Conservation (phyloP, 805 yeast genomes). For the Ogataea nakhonphanomensis region DNA sequence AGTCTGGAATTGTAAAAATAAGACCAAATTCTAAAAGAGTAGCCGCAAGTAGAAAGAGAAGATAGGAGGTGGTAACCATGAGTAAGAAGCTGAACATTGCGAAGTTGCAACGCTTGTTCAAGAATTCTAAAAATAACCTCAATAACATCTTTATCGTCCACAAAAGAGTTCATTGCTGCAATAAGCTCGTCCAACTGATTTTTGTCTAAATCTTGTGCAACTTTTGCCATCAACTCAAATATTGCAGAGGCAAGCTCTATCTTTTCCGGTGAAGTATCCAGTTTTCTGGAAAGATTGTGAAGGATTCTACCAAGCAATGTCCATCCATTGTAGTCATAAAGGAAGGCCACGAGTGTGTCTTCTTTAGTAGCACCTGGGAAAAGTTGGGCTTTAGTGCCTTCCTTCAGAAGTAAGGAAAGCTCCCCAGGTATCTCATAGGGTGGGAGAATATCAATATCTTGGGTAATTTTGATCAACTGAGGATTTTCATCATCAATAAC, state of each 20-base stretch:
- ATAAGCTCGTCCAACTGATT: constrained; percentile 26
- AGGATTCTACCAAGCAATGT: constrained; percentile 73
- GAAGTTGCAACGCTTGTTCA: constrained; percentile 60
- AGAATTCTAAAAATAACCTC: constrained; percentile 64
- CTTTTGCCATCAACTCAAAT: constrained; percentile 46
- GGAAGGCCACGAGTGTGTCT: constrained; percentile 53
- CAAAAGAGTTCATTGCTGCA: constrained; percentile 34
- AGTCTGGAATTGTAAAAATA: constrained; percentile 65
- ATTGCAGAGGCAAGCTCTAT: constrained; percentile 44
- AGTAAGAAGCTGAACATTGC: constrained; percentile 45
- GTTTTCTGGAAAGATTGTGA: constrained; percentile 51
- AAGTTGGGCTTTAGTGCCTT: constrained; percentile 68
- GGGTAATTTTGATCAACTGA: constrained; percentile 42
- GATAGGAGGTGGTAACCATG: constrained; percentile 49
- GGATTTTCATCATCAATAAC: constrained; percentile 51
- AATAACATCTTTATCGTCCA: constrained; percentile 33
- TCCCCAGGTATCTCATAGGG: constrained; percentile 47
- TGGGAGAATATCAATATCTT: constrained; percentile 43
- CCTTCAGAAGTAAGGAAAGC: constrained; percentile 41
- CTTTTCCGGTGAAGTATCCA: constrained; percentile 39
- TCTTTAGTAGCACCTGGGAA: constrained; percentile 40
- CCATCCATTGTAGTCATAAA: constrained; percentile 83
- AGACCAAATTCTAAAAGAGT: constrained; percentile 75
- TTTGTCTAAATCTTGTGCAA: constrained; percentile 39
- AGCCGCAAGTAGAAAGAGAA: constrained; percentile 40